Base-by-base conservation (phyloP, 345 rosid genomes). In the Melastoma malabathricum region DNA sequence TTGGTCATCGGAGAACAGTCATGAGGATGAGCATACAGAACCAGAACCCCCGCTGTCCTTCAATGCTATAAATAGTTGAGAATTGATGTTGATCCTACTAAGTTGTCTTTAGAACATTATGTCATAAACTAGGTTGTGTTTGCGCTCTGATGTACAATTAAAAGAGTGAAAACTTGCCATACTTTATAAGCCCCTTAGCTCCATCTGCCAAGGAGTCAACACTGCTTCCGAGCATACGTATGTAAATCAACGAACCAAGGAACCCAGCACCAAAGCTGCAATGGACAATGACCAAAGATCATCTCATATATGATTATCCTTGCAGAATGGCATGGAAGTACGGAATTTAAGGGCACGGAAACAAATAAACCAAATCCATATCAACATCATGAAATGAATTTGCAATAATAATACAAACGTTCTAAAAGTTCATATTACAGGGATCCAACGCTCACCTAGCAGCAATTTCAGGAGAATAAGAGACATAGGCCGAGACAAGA, bases 191-290 rank as follows among this genome's bases (percentile, higher is more conserved):
- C 55, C 98, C 94, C 66, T 52, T 79, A 50, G 94, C 84, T 63
- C 92, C 92, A 69, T 72, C 86, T 49, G 86, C 92, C 81, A 90
- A 65, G 46, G 96, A 75, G 76, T 84, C 98, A 56, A 90, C 82
- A 61, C 74, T 72, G 60, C 63, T 86, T 48, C 98, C 98, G 46
- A 90, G 86, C 96, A 90, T 83, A 5, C 89, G 78, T 55, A 86
- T 75, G 49, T 90, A 90, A 22, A 59, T 72, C 59, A 90, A 55
- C 22, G 94, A 90, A 61, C 96, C 94, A 56, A 86, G 54, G 18
- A 86, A 72, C 31, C 96, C 96, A 44, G 74, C 81, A 56, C 96
- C 92, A 62, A 79, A 90, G 73, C 96, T 90, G 77, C 51, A 46
- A 22, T 12, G 56, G 48, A 52, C 12, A 34, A 34, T 6, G 41